phyloP scores from a whole-genome alignment of 768 basidiomycete species.

The Kwoniella europaea region DNA sequence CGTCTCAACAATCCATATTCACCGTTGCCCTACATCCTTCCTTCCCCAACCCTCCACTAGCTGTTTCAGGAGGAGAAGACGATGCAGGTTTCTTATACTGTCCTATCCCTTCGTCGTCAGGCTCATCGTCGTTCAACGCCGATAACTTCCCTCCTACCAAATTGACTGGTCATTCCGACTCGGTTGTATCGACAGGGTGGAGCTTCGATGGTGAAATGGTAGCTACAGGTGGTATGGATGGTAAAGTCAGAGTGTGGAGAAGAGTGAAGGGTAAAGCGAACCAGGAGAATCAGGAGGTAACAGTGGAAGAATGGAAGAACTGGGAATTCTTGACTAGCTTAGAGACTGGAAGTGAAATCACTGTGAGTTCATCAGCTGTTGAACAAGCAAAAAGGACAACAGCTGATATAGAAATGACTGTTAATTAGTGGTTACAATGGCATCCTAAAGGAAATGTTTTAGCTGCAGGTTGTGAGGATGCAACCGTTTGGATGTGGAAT shows the following conservation, averaged over 20 bases:
- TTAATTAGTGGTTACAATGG: slow-evolving; percentile 83
- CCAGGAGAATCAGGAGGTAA: slow-evolving; percentile 59
- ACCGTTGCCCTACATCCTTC: slow-evolving; percentile 81
- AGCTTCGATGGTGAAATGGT: slow-evolving; percentile 89
- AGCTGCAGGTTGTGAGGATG: slow-evolving; percentile 88
- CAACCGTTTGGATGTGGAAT: slow-evolving; percentile 97
- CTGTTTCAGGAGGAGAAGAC: slow-evolving; percentile 92
- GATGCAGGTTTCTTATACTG: slow-evolving; percentile 84
- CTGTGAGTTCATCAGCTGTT: slow-evolving; percentile 64
- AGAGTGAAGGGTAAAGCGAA: slow-evolving; percentile 62
- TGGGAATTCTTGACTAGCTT: slow-evolving; percentile 97
- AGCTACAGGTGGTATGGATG: slow-evolving; percentile 98
- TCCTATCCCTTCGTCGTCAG: slow-evolving; percentile 45
- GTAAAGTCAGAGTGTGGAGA: slow-evolving; percentile 88
- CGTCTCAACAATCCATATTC: slow-evolving; percentile 72
- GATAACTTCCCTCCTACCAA: slow-evolving; percentile 60
- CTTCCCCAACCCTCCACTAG: slow-evolving; percentile 68
- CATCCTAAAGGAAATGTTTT: slow-evolving; percentile 91
- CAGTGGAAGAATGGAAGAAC: slow-evolving; percentile 67
- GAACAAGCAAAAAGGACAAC: neutral
- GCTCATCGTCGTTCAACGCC: slow-evolving; percentile 37
- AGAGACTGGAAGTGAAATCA: slow-evolving; percentile 93
- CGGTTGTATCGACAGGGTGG: slow-evolving; percentile 78
- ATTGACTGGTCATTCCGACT: slow-evolving; percentile 91
- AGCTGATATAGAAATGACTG: neutral